Evolutionary conservation across 2,329 filamentous ascomycete genomes (phyloP).

Genomic region (Trichoderma sp.): DNA sequence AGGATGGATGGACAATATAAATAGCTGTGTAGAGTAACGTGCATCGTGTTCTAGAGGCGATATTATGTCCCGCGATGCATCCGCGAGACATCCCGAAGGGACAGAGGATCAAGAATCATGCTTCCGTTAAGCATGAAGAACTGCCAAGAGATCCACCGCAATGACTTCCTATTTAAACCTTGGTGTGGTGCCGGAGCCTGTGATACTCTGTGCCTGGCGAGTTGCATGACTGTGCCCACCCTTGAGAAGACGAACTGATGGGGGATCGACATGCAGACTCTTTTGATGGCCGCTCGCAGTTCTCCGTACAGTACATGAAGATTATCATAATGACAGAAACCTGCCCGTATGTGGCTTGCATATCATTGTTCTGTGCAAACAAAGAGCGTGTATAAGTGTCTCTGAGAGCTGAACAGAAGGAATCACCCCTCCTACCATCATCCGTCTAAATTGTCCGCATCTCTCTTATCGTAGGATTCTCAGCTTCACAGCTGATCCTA

Average conservation of each 20-base stretch:
- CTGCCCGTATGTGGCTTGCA: no score
- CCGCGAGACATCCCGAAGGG: not conserved
- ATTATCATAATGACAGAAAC: not conserved
- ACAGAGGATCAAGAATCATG: no score
- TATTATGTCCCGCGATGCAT: not conserved
- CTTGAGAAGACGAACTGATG: not conserved
- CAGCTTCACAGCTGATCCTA: not conserved
- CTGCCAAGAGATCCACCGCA: not conserved
- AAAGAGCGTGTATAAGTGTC: not conserved
- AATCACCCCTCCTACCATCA: not conserved
- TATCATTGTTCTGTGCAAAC: not conserved
- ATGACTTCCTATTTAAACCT: not conserved
- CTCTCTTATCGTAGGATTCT: not conserved
- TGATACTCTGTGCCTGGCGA: not conserved
- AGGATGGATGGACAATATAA: not conserved
- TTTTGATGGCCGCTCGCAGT: not conserved
- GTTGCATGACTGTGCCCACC: conserved; percentile 4
- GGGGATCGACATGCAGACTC: not conserved
- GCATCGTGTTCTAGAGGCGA: no score
- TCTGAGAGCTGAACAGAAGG: not conserved
- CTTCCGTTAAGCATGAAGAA: not conserved
- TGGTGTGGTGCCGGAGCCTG: not conserved
- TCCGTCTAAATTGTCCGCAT: not conserved
- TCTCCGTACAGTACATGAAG: not conserved
- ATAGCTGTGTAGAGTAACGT: no score